These are phyloP conservation scores for Neonothopanus nambi DNA, from an alignment of 1,284 basidiomycete species.

Conservation along the genomic window DNA sequence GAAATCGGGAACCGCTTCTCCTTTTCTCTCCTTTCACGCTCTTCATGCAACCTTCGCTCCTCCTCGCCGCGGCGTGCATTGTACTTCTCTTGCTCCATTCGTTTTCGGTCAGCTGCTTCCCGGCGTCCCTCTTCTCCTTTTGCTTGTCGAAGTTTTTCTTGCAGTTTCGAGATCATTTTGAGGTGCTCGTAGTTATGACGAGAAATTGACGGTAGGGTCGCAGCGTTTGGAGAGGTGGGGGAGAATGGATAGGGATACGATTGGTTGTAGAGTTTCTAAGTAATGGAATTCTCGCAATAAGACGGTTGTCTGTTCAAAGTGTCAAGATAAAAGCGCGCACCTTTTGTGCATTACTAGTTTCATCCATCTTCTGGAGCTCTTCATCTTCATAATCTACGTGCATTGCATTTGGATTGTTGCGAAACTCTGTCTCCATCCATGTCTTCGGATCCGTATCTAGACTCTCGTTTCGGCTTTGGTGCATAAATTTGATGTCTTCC, in stretches of 20 bases:
- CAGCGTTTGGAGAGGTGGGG: constrained; percentile 4
- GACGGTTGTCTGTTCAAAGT: background rate
- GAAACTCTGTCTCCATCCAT: constrained; percentile 2
- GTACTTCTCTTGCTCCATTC: background rate
- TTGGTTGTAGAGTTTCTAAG: constrained; percentile 7
- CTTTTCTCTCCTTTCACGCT: background rate
- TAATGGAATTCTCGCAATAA: background rate
- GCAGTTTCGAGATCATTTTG: background rate
- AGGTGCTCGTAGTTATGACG: constrained; percentile 7
- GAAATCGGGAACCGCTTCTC: constrained; percentile 5
- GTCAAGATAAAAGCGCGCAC: background rate
- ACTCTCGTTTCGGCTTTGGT: constrained; percentile 5
- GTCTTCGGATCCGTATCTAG: constrained; percentile 6
- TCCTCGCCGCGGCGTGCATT: constrained; percentile 6
- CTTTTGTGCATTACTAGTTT: constrained; percentile 3
- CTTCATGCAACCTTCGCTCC: background rate
- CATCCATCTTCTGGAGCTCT: constrained; percentile 6
- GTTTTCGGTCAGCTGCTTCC: background rate
- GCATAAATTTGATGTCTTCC: constrained; percentile 5
- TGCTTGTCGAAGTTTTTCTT: background rate
- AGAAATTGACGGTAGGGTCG: constrained; percentile 4
- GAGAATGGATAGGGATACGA: constrained; percentile 12
- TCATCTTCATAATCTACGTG: background rate
- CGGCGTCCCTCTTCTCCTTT: background rate
- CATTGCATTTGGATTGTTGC: background rate